A percentile compares a stretch with the other conserved stretches of the same genome.
These are phyloP conservation scores for Gynostemma pentaphyllum DNA, from an alignment of 306 rosid genomes.

Conservation along the genomic window DNA sequence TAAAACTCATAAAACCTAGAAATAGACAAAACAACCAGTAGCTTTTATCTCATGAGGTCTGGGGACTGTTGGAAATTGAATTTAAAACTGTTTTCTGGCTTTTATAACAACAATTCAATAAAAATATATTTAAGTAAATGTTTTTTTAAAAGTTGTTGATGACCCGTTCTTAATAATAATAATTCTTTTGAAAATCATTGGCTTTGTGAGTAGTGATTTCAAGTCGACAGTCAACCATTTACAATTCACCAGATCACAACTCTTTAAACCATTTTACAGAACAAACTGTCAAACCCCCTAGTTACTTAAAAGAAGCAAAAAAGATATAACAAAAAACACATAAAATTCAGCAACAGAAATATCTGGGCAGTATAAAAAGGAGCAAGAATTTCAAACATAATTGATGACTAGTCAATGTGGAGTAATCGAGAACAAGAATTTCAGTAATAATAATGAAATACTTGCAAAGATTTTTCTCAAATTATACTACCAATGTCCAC, in stretches of 20 bases:
- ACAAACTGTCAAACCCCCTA: too few relatives aligned
- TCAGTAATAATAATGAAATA: background rate
- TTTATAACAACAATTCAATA: too few relatives aligned
- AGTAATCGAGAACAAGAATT: background rate
- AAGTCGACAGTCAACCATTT: too few relatives aligned
- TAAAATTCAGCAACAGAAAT: background rate
- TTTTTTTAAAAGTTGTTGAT: too few relatives aligned
- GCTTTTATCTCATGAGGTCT: background rate
- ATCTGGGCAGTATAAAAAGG: background rate
- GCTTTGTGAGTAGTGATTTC: too few relatives aligned
- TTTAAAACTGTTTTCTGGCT: too few relatives aligned
- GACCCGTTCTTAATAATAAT: too few relatives aligned
- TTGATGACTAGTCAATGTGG: background rate
- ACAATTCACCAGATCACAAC: too few relatives aligned
- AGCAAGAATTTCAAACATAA: background rate
- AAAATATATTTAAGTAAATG: too few relatives aligned
- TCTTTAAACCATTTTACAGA: too few relatives aligned
- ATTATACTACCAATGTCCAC: background rate
- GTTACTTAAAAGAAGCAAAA: slow-evolving; percentile 1
- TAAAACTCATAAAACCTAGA: background rate
- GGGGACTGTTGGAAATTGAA: too few relatives aligned
- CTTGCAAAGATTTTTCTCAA: background rate
- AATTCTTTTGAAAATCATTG: too few relatives aligned
- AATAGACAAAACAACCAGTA: background rate
- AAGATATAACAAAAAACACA: background rate